Evolutionary conservation across 73 alveolate species (phyloP).

Genomic region (Paramecium caudatum): DNA sequence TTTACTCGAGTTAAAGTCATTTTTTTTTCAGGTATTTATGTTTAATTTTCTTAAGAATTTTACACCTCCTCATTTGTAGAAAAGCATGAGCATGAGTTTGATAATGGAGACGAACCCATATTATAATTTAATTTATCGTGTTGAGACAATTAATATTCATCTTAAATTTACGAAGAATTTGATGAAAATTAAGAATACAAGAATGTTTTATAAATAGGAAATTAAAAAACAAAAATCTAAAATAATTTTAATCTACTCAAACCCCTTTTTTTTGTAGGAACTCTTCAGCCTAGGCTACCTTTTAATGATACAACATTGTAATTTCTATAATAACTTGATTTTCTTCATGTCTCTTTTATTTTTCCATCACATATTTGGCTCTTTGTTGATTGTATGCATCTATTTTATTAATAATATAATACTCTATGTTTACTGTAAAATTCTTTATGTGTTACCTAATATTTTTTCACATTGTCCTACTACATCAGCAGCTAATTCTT

Average conservation of each 20-base stretch:
- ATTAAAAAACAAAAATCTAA: too few species aligned
- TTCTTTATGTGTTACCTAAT: constrained; percentile 54
- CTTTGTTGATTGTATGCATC: constrained; percentile 45
- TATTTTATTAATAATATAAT: background rate
- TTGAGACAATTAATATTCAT: too few species aligned
- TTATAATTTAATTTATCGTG: too few species aligned
- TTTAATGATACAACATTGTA: constrained; percentile 55
- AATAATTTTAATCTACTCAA: constrained; percentile 27
- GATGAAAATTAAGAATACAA: too few species aligned
- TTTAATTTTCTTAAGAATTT: too few species aligned
- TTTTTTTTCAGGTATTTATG: too few species aligned
- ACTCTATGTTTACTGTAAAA: constrained; percentile 27
- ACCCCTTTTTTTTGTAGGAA: constrained; percentile 56
- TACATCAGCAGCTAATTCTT: constrained; percentile 57
- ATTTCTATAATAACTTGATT: constrained; percentile 47
- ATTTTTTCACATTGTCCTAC: constrained; percentile 36
- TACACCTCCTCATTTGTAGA: too few species aligned
- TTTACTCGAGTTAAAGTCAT: too few species aligned
- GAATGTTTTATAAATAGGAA: too few species aligned
- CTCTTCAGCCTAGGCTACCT: constrained; percentile 55
- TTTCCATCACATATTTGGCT: constrained; percentile 58
- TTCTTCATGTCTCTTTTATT: constrained; percentile 64
- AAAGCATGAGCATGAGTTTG: too few species aligned
- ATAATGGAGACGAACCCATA: too few species aligned
- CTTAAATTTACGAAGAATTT: too few species aligned